Evolutionary conservation across 2,329 filamentous ascomycete species (phyloP).

Genomic region (Pestalotiopsis sp.): DNA sequence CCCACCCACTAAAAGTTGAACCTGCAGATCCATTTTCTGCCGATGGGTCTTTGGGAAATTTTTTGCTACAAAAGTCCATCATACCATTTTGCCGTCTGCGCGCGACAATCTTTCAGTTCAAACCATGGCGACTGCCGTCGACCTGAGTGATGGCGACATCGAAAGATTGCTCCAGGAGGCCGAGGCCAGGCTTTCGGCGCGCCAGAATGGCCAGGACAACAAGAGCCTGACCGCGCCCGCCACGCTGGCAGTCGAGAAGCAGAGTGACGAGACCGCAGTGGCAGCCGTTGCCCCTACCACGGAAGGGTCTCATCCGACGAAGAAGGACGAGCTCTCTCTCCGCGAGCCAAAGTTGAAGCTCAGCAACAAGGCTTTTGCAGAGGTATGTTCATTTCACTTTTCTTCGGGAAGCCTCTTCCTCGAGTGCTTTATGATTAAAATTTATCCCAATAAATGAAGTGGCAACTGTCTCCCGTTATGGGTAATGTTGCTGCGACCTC

Average conservation of each 20-base stretch:
- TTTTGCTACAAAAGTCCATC: constrained; percentile 2
- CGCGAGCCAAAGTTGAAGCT: constrained; percentile 28
- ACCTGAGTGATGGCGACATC: constrained; percentile 65
- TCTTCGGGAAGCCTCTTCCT: neutral
- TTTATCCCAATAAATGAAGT: constrained; percentile 74
- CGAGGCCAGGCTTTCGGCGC: constrained; percentile 53
- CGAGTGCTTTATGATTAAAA: constrained; percentile 72
- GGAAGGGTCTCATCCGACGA: neutral
- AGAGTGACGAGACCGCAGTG: neutral
- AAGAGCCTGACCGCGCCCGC: constrained; percentile 30
- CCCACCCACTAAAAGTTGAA: neutral
- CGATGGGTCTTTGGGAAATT: constrained; percentile 1
- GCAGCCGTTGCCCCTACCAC: too few relatives aligned
- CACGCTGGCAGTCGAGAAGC: constrained; percentile 32
- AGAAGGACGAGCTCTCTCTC: constrained; percentile 26
- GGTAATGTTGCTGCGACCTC: constrained; percentile 68
- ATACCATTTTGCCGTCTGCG: neutral
- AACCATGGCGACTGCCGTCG: constrained; percentile 33
- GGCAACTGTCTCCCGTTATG: constrained; percentile 78
- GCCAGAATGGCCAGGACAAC: constrained; percentile 25
- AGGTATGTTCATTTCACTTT: constrained; percentile 25
- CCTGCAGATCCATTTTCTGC: neutral
- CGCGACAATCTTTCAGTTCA: neutral
- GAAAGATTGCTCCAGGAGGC: constrained; percentile 65
- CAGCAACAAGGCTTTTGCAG: constrained; percentile 28